phyloP scores from a whole-genome alignment of 768 basidiomycete genomes.

The Boletus fagicola region DNA sequence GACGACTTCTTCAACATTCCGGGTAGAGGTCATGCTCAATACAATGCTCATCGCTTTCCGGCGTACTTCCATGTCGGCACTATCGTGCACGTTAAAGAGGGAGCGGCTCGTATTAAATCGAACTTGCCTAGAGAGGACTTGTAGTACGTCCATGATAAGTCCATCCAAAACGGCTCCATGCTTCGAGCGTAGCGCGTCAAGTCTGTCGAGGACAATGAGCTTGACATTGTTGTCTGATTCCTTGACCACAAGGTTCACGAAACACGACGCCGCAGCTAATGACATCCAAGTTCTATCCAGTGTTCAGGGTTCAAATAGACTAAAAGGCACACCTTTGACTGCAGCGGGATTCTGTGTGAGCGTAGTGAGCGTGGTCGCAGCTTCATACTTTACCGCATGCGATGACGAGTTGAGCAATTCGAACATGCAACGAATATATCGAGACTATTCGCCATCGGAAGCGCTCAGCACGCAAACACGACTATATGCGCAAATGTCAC shows the following conservation, averaged over 20 bases:
- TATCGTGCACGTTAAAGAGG: constrained; percentile 27
- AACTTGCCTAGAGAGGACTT: constrained; percentile 75
- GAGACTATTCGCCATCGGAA: constrained; percentile 49
- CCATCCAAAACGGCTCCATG: constrained; percentile 89
- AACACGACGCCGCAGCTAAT: constrained; percentile 81
- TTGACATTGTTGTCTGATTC: constrained; percentile 99
- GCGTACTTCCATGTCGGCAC: constrained; percentile 95
- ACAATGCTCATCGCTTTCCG: constrained; percentile 89
- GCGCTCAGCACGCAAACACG: constrained; percentile 5
- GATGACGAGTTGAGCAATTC: constrained; percentile 87
- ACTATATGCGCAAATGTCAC: constrained; percentile 25
- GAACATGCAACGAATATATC: constrained; percentile 92
- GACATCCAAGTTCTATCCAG: constrained; percentile 1
- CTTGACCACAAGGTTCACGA: constrained; percentile 87
- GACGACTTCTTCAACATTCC: constrained; percentile 97
- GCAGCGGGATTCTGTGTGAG: constrained; percentile 95
- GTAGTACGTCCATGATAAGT: constrained; percentile 93
- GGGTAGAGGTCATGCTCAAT: constrained; percentile 86
- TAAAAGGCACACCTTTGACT: constrained; percentile 68
- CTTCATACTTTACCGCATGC: constrained; percentile 96
- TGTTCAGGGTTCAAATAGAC: not conserved
- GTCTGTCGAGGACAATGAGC: constrained; percentile 90
- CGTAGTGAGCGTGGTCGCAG: constrained; percentile 90
- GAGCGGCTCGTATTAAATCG: not conserved
- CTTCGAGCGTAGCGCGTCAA: constrained; percentile 76